Evolutionary conservation across 139 green algal genomes (phyloP).

Genomic region (Chlorella sp.): DNA sequence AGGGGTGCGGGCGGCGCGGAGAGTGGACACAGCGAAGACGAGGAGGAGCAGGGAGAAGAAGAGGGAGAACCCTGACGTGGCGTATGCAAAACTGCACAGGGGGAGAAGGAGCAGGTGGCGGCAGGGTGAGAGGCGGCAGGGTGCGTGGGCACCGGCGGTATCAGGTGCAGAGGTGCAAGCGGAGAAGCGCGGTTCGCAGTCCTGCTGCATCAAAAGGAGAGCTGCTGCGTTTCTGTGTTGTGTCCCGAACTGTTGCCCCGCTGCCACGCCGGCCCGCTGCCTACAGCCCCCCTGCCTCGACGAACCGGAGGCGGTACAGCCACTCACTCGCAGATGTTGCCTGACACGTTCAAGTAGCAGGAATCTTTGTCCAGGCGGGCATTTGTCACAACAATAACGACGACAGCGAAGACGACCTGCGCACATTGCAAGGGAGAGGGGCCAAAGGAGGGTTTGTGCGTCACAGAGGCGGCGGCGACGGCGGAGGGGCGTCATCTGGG

Average conservation of each 20-base stretch:
- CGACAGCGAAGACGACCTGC: constrained; percentile 4
- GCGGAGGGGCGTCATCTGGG: neutral
- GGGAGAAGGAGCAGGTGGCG: neutral
- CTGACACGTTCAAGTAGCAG: neutral
- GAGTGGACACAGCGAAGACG: neutral
- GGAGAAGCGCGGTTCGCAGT: neutral
- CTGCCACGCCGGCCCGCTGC: too few relatives aligned
- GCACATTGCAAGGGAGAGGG: neutral
- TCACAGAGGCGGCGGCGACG: neutral
- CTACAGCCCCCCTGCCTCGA: too few relatives aligned
- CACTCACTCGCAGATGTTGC: constrained; percentile 1
- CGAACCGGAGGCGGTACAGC: too few relatives aligned
- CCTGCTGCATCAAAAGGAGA: too few relatives aligned
- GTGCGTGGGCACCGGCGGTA: neutral
- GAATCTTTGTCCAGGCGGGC: neutral
- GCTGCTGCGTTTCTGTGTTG: too few relatives aligned
- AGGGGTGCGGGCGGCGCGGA: neutral
- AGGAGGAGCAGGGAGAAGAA: constrained; percentile 13
- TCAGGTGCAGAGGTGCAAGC: neutral
- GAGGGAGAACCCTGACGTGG: constrained; percentile 17
- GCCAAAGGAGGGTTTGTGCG: too few relatives aligned
- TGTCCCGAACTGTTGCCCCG: too few relatives aligned
- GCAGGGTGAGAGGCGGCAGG: neutral
- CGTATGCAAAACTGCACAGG: constrained; percentile 1
- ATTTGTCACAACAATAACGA: neutral